These are phyloP conservation scores for Pharnaceum exiguum DNA, from an alignment of 148 eudicot species.

Conservation along the genomic window DNA sequence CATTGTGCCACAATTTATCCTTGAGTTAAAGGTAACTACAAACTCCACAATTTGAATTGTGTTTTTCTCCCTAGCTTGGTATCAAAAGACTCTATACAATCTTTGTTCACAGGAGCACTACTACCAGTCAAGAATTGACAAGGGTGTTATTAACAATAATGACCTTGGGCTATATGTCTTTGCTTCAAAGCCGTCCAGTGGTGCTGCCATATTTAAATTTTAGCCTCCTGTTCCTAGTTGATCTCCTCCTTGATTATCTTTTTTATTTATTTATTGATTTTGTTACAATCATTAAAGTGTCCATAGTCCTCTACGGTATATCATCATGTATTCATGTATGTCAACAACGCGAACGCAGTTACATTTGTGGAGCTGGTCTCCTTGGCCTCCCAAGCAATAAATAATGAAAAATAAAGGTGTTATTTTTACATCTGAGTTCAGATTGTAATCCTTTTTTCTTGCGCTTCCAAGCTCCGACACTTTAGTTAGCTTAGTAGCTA, in stretches of 20 bases:
- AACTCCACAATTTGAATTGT: background rate
- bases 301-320: background rate
- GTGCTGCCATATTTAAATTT: slow-evolving; percentile 77
- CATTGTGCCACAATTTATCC: slow-evolving; percentile 79
- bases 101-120: slow-evolving; percentile 53
- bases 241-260: background rate
- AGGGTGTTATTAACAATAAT: slow-evolving; percentile 50
- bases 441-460: too few species aligned
- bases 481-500: too few species aligned
- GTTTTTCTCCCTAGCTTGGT: background rate
- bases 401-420: background rate
- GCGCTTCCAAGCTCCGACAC: too few species aligned
- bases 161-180: slow-evolving; percentile 80
- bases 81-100: background rate
- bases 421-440: too few species aligned
- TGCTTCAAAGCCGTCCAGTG: slow-evolving; percentile 91
- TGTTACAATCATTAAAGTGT: background rate
- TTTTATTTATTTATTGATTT: too few species aligned
- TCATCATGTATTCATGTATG: background rate
- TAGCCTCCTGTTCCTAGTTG: slow-evolving; percentile 14
- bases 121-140: slow-evolving; percentile 77
- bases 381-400: background rate
- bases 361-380: background rate
- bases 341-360: background rate
- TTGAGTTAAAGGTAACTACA: slow-evolving; percentile 66